Conservation (phyloP, 2,329 filamentous ascomycete genomes). For the Neodidymelliopsis sp. region DNA sequence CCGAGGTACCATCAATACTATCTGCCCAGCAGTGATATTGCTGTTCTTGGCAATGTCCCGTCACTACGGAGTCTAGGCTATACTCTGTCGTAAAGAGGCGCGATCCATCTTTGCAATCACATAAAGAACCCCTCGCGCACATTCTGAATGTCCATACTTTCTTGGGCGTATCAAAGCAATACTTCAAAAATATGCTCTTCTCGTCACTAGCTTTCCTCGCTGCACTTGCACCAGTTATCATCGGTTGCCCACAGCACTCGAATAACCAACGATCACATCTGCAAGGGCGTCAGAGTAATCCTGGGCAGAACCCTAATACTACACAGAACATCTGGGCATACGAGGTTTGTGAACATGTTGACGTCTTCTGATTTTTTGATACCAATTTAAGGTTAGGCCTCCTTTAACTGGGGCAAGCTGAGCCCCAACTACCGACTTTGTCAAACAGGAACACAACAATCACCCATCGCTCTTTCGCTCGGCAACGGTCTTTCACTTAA, state of each 20-base stretch:
- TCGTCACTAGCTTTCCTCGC: conserved; percentile 12
- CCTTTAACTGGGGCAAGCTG: conserved; percentile 53
- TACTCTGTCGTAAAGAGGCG: not conserved
- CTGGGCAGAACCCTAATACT: conserved; percentile 12
- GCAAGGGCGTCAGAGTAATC: conserved; percentile 11
- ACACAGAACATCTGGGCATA: conserved; percentile 28
- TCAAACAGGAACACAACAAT: conserved; percentile 60
- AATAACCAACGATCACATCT: conserved; percentile 22
- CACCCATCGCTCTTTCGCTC: conserved; percentile 56
- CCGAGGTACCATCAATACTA: not conserved
- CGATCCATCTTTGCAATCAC: not conserved
- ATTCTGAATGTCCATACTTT: not conserved
- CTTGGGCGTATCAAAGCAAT: not conserved
- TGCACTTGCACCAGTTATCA: conserved; percentile 12
- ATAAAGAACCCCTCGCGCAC: not conserved
- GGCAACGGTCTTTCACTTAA: conserved; percentile 51
- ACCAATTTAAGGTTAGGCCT: conserved; percentile 35
- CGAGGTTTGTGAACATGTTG: conserved; percentile 11
- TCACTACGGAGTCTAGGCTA: not conserved
- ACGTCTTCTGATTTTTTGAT: conserved; percentile 31
- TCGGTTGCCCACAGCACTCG: conserved; percentile 26
- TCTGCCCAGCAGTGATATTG: not conserved
- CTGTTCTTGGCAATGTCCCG: conserved; percentile 1
- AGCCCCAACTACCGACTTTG: conserved; percentile 54
- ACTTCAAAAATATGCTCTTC: conserved; percentile 18